A percentile compares a stretch with the other conserved stretches of the same genome.
phyloP scores from a whole-genome alignment of 2,329 filamentous ascomycete genomes.

The Diaporthe citriasiana region DNA sequence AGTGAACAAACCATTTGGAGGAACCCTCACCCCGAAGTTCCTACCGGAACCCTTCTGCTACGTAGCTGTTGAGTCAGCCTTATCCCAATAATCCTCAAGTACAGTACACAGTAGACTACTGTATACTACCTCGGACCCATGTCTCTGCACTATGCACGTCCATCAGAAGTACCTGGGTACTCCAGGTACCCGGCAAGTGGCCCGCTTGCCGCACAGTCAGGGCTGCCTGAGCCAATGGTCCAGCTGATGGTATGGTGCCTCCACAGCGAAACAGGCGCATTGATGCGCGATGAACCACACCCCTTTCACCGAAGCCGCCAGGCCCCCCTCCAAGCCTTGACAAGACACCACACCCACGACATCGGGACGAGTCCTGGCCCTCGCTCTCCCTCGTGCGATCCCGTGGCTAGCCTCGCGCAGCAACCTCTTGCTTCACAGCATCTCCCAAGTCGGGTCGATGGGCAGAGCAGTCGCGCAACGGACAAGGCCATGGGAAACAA shows the following conservation, averaged over 20 bases:
- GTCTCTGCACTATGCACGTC: neutral
- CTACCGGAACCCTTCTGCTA: no score
- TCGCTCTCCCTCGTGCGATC: constrained; percentile 7
- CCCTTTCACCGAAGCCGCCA: constrained; percentile 22
- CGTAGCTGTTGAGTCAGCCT: neutral
- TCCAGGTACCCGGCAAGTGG: neutral
- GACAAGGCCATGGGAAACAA: constrained; percentile 65
- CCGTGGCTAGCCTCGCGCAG: constrained; percentile 30
- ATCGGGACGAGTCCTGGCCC: constrained; percentile 21
- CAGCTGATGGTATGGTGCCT: neutral
- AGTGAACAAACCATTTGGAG: no score
- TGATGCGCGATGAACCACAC: constrained; percentile 21
- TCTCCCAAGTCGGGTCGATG: constrained; percentile 53
- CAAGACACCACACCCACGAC: constrained; percentile 31
- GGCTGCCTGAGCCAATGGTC: constrained; percentile 1
- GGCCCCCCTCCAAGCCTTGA: constrained; percentile 11
- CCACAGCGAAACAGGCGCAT: constrained; percentile 29
- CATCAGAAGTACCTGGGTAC: neutral
- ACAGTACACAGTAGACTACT: neutral
- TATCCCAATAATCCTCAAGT: neutral
- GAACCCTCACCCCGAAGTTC: no score
- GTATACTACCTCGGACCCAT: neutral
- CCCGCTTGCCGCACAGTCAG: neutral
- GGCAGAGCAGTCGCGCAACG: constrained; percentile 57
- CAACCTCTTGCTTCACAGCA: constrained; percentile 37